Evolutionary conservation across 306 rosid species (phyloP), one percentile per base, ranked within the genome.

Genomic region (Prunus mume): DNA sequence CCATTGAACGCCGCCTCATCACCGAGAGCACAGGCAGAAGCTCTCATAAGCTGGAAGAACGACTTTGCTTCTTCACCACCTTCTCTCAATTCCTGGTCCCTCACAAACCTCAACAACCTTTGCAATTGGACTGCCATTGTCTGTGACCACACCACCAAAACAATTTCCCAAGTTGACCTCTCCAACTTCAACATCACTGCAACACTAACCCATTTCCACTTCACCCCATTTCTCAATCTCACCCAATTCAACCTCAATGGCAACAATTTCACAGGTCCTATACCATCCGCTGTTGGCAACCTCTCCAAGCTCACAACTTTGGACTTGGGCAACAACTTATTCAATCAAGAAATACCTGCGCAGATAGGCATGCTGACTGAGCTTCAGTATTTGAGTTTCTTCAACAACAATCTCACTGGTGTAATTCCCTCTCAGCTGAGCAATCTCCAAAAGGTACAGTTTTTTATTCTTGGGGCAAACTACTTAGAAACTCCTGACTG

Each of bases 41-140:
- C 90, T 62, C 90, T 91, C 46, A 15, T 86, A 45, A 83, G 71
- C 76, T 91, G 94, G 94, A 91, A 86, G 61, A 78, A 82, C 77
- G 82, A 55, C 43, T 60, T 90, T 6, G 14, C 54, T 61, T 45
- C 43, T 50, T 81, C 88, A 49, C 64, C 84, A 3, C 10, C 74
- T 43, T 24, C 80, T 65, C 64, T 85, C 49, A 70, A 54, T 19
- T 88, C 90, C 49, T 87, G 96, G 96, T 92, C 93, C 3, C 74
- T 76, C 69, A 50, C 75, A 78, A 87, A 85, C 73, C 27, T 80
- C 69, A 65, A 55, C 85, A 80, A 68, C 69, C 82, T 88, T 28
- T 92, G 97, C 87, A 84, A 49, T 17, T 90, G 96, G 96, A 65
- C 80, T 22, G 81, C 83, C 56, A 69, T 90, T 68, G 69, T 63